Evolutionary conservation across 2,329 filamentous ascomycete genomes (phyloP).

Genomic region (Colletotrichum higginsianum): DNA sequence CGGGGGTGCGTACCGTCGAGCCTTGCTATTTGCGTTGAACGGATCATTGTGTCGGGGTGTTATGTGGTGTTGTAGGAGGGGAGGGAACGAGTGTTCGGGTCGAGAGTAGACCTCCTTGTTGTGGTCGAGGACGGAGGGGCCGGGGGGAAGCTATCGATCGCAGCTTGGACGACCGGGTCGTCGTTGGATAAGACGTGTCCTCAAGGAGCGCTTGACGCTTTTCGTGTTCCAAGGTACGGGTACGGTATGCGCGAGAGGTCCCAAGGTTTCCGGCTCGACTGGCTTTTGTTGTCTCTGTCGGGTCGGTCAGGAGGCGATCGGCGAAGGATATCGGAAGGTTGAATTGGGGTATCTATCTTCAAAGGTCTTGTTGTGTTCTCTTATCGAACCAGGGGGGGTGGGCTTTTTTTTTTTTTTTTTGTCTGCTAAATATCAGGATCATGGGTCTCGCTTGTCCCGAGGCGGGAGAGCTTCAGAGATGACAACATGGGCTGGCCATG

Average conservation of each 20-base stretch:
- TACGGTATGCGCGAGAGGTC: constrained; percentile 1
- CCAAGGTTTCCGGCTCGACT: background rate
- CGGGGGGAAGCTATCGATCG: constrained; percentile 17
- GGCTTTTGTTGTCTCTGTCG: background rate
- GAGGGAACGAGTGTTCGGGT: background rate
- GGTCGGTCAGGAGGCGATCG: background rate
- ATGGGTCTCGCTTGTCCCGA: constrained; percentile 20
- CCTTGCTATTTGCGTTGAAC: constrained; percentile 93
- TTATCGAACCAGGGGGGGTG: constrained; percentile 24
- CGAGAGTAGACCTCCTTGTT: background rate
- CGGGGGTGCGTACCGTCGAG: constrained; percentile 78
- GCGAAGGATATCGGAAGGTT: background rate
- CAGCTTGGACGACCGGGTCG: background rate
- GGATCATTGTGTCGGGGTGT: constrained; percentile 74
- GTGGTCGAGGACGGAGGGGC: constrained; percentile 2
- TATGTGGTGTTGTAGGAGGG: background rate
- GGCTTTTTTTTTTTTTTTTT: background rate
- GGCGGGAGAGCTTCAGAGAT: constrained; percentile 7
- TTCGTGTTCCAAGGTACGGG: constrained; percentile 4
- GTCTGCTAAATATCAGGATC: constrained; percentile 22
- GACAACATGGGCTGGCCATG: constrained; percentile 32
- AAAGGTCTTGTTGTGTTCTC: constrained; percentile 19
- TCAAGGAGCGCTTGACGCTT: background rate
- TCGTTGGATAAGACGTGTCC: constrained; percentile 35
- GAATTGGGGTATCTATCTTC: background rate